phyloP scores from a whole-genome alignment of 768 basidiomycete genomes.

The Psilocybe subaeruginosa region DNA sequence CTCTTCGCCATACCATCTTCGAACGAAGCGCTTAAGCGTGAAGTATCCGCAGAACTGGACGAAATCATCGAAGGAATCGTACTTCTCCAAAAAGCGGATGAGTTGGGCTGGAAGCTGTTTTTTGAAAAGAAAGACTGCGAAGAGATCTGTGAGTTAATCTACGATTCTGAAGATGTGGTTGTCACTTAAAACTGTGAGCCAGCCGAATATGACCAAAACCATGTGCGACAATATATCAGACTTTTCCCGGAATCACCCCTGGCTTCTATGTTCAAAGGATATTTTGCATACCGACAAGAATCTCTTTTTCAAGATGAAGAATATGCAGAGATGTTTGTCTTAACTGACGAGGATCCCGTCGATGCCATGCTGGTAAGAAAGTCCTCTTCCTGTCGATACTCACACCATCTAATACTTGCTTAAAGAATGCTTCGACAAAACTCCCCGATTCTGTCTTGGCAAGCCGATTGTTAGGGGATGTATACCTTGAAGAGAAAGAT shows the following conservation, averaged over 20 bases:
- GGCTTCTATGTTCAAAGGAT: constrained; percentile 62
- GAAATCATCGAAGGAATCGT: constrained; percentile 76
- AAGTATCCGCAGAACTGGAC: constrained; percentile 64
- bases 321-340: constrained; percentile 25
- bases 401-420: neutral
- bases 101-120: constrained; percentile 79
- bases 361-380: constrained; percentile 64
- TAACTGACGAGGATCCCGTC: constrained; percentile 56
- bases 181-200: neutral
- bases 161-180: neutral
- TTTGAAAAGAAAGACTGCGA: constrained; percentile 77
- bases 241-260: constrained; percentile 67
- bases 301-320: constrained; percentile 44
- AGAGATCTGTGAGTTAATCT: constrained; percentile 55
- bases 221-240: constrained; percentile 61
- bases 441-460: constrained; percentile 65
- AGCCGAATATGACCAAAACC: constrained; percentile 65
- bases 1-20: constrained; percentile 61
- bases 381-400: neutral
- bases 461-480: constrained; percentile 63
- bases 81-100: constrained; percentile 74
- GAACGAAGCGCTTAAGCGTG: constrained; percentile 41
- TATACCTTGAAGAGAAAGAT: constrained; percentile 72
- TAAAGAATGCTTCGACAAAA: constrained; percentile 56
- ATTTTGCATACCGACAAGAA: constrained; percentile 64